Evolutionary conservation across 352 stramenopile species (phyloP).

Genomic region (Globisporangium apiculatum): DNA sequence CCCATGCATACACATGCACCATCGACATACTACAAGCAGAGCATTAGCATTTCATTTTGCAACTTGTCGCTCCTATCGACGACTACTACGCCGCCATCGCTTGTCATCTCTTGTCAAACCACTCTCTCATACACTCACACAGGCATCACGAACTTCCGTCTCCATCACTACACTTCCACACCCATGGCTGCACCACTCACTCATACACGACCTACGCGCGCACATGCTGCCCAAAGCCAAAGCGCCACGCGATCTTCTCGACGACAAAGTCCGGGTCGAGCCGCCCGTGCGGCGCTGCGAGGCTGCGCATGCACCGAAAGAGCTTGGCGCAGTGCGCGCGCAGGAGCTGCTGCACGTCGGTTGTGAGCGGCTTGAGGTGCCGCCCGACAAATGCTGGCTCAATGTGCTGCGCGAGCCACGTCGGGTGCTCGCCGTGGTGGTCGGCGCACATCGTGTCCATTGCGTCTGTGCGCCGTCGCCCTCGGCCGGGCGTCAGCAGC

Average conservation of each 20-base stretch:
- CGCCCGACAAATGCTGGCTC: conserved; percentile 7
- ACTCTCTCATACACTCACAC: too few relatives aligned
- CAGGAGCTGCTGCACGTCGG: conserved; percentile 10
- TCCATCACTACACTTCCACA: too few relatives aligned
- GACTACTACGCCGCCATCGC: too few relatives aligned
- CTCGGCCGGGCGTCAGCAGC: background rate
- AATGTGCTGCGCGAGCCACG: background rate
- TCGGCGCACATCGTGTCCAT: conserved; percentile 1
- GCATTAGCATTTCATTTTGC: too few relatives aligned
- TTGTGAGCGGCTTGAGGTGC: conserved; percentile 8
- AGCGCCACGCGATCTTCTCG: background rate
- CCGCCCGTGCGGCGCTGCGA: background rate
- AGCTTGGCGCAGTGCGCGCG: conserved; percentile 12
- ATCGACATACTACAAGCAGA: too few relatives aligned
- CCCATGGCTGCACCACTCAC: too few relatives aligned
- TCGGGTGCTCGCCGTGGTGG: background rate
- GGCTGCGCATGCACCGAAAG: conserved; percentile 10
- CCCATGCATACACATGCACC: too few relatives aligned
- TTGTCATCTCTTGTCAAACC: too few relatives aligned
- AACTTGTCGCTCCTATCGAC: too few relatives aligned
- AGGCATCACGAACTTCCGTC: too few relatives aligned
- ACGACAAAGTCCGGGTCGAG: background rate
- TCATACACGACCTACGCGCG: background rate
- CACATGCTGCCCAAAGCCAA: background rate
- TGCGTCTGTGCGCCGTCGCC: background rate